Conservation (phyloP, 1,284 basidiomycete species). For the Xerocomus amazonicus region DNA sequence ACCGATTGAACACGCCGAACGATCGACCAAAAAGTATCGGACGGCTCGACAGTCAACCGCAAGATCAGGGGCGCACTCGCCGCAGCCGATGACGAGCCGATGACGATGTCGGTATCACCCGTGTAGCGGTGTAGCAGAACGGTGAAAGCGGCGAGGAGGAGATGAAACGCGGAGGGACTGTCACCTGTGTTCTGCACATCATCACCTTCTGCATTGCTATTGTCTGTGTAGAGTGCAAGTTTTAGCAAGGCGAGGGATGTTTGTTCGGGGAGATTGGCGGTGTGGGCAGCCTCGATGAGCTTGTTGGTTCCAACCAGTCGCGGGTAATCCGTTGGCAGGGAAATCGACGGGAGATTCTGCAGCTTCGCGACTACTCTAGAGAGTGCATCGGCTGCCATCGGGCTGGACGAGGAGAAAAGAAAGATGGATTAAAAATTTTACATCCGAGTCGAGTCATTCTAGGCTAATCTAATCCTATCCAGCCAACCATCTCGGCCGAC, state of each 20-base stretch:
- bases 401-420: background rate
- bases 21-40: slow-evolving; percentile 90
- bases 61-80: slow-evolving; percentile 81
- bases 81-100: slow-evolving; percentile 86
- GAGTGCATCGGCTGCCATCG: slow-evolving; percentile 42
- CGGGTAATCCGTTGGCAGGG: slow-evolving; percentile 96
- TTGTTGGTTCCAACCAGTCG: slow-evolving; percentile 71
- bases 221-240: slow-evolving; percentile 69
- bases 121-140: slow-evolving; percentile 95
- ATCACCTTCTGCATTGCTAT: slow-evolving; percentile 51
- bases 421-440: no score
- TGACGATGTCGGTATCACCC: slow-evolving; percentile 91
- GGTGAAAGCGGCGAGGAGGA: slow-evolving; percentile 88
- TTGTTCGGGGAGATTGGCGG: slow-evolving; percentile 62
- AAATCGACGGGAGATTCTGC: slow-evolving; percentile 83
- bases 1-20: slow-evolving; percentile 84
- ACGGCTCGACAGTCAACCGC: slow-evolving; percentile 80
- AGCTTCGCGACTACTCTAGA: slow-evolving; percentile 57
- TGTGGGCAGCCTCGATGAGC: slow-evolving; percentile 76
- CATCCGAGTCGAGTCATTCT: no score
- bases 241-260: slow-evolving; percentile 71
- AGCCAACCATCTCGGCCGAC: no score
- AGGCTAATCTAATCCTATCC: no score
- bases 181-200: slow-evolving; percentile 40
- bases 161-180: slow-evolving; percentile 84